Evolutionary conservation across 1,284 basidiomycete genomes (phyloP).

Genomic region (Rhodotorula sp.): DNA sequence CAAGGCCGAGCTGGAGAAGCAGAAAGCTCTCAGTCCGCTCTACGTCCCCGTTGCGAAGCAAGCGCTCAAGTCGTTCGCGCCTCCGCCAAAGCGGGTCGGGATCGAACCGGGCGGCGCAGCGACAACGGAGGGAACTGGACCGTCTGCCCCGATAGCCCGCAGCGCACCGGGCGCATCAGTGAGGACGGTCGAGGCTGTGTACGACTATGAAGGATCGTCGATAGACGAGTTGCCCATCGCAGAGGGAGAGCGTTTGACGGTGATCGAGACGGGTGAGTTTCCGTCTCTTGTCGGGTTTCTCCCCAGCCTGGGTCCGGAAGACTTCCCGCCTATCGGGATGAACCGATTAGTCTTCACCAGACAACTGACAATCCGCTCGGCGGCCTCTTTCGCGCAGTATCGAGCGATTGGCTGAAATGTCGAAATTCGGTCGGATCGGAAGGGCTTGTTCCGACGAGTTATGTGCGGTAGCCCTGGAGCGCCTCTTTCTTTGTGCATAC

Average conservation of each 20-base stretch:
- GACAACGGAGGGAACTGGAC: conserved; percentile 2
- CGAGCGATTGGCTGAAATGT: conserved; percentile 30
- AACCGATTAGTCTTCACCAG: no score
- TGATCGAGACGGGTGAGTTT: conserved; percentile 26
- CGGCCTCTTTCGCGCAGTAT: conserved; percentile 12
- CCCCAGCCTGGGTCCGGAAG: no score
- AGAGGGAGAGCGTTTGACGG: conserved; percentile 22
- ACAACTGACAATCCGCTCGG: not conserved
- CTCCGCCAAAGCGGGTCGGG: conserved; percentile 2
- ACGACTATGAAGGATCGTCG: conserved; percentile 29
- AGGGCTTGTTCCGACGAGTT: conserved; percentile 18
- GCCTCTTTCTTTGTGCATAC: no score
- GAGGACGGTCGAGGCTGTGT: conserved; percentile 13
- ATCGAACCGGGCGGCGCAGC: not conserved
- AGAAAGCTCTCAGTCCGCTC: conserved; percentile 16
- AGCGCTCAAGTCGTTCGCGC: not conserved
- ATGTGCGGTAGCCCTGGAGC: not conserved
- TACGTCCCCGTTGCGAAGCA: not conserved
- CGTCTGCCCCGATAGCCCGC: not conserved
- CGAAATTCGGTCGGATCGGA: conserved; percentile 10
- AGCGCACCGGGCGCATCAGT: not conserved
- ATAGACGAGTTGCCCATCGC: conserved; percentile 18
- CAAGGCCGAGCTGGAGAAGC: conserved; percentile 19
- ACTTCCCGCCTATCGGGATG: no score
- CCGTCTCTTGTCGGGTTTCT: no score